These are phyloP conservation scores for Cladosporium sp. DNA, from an alignment of 2,329 filamentous ascomycete species.

Conservation along the genomic window DNA sequence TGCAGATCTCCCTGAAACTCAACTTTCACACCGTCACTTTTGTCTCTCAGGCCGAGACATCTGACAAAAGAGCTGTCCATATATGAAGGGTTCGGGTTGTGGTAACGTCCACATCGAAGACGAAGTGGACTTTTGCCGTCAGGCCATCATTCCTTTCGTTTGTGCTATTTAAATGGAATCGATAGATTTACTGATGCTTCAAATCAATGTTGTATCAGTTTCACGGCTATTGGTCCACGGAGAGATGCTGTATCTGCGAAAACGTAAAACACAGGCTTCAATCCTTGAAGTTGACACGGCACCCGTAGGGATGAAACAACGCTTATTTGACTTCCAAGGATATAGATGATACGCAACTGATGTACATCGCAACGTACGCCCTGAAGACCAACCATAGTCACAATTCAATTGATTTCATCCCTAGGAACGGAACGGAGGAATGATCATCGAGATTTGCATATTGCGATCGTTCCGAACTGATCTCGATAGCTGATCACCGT, in stretches of 20 bases:
- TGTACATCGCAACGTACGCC: background rate
- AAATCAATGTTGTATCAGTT: background rate
- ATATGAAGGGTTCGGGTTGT: background rate
- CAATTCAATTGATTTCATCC: rapidly evolving
- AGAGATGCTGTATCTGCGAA: background rate
- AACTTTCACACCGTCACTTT: too few relatives aligned
- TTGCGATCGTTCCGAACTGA: background rate
- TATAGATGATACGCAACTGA: background rate
- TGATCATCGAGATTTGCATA: background rate
- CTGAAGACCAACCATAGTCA: background rate
- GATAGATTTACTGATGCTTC: background rate
- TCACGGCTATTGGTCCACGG: background rate
- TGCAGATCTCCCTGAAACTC: too few relatives aligned
- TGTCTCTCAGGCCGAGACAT: too few relatives aligned
- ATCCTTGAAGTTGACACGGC: background rate
- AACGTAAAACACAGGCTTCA: background rate
- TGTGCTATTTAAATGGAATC: background rate
- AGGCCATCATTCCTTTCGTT: background rate
- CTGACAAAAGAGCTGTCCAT: background rate
- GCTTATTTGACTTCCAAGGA: too few relatives aligned
- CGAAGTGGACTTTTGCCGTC: background rate
- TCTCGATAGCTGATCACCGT: background rate
- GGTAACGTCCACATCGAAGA: background rate
- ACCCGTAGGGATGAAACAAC: background rate
- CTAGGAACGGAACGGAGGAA: background rate